Evolutionary conservation across 768 basidiomycete genomes (phyloP).

Genomic region (Lactarius pseudohatsudake): DNA sequence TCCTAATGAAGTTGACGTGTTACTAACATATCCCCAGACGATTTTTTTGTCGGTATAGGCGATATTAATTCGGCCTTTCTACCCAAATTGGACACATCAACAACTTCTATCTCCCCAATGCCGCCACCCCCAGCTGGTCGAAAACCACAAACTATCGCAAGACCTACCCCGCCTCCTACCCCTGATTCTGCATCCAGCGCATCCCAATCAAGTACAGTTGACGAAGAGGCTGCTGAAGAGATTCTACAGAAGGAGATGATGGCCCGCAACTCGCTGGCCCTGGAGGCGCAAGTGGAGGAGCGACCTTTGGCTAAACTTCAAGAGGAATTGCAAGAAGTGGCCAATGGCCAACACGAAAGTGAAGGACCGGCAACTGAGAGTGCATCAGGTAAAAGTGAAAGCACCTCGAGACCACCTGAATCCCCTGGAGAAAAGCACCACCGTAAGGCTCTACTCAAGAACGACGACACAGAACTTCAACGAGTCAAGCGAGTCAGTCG

Average conservation of each 20-base stretch:
- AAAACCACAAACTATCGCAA: constrained; percentile 5
- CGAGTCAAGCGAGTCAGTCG: constrained; percentile 68
- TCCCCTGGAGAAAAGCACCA: constrained; percentile 44
- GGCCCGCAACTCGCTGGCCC: constrained; percentile 66
- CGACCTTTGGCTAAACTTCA: constrained; percentile 87
- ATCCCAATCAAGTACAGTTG: constrained; percentile 21
- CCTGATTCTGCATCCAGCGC: neutral
- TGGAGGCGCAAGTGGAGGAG: constrained; percentile 84
- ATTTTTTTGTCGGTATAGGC: constrained; percentile 97
- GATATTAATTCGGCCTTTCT: constrained; percentile 97
- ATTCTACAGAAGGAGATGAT: constrained; percentile 55
- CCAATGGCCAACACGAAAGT: constrained; percentile 26
- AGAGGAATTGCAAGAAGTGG: constrained; percentile 63
- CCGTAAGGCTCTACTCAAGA: constrained; percentile 79
- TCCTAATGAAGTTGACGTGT: constrained; percentile 7
- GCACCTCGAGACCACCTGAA: constrained; percentile 15
- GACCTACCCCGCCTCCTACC: constrained; percentile 12
- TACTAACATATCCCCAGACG: constrained; percentile 55
- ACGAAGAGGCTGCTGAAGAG: constrained; percentile 45
- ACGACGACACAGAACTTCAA: constrained; percentile 80
- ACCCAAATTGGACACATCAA: constrained; percentile 68
- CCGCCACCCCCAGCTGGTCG: constrained; percentile 8
- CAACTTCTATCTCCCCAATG: constrained; percentile 38
- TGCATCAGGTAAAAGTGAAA: constrained; percentile 12
- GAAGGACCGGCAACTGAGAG: constrained; percentile 9